These are phyloP conservation scores for Scalesia atractyloides DNA, from an alignment of 129 eudicot species.

Conservation along the genomic window DNA sequence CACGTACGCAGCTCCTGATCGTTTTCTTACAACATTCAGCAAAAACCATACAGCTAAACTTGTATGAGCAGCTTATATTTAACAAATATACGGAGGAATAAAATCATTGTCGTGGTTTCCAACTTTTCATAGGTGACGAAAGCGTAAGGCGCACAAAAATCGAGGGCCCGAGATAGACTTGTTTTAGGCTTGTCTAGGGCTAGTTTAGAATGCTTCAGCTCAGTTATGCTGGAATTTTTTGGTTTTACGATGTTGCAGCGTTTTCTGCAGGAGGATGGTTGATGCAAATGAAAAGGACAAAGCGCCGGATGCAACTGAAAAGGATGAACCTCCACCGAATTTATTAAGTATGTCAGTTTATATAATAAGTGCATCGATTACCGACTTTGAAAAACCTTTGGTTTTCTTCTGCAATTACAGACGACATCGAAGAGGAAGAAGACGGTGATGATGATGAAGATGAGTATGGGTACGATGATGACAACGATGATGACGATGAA, in stretches of 20 bases:
- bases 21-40: neutral
- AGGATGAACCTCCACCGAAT: neutral
- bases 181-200: too few relatives aligned
- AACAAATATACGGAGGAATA: neutral
- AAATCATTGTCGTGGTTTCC: neutral
- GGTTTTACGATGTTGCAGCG: conserved; percentile 16
- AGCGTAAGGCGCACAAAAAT: too few relatives aligned
- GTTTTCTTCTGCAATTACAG: conserved; percentile 23
- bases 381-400: conserved; percentile 16
- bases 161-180: too few relatives aligned
- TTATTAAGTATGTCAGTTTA: conserved; percentile 18
- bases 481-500: conserved; percentile 8
- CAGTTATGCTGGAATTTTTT: neutral
- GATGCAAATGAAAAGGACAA: conserved; percentile 31
- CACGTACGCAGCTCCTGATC: neutral
- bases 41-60: neutral
- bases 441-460: conserved; percentile 14
- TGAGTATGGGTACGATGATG: conserved; percentile 28
- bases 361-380: neutral
- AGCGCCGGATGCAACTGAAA: conserved; percentile 14
- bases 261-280: conserved; percentile 47
- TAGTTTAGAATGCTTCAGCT: too few relatives aligned
- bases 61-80: neutral
- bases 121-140: neutral
- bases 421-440: conserved; percentile 24